Evolutionary conservation across 179 eudicot species (phyloP).

Genomic region (Silene noctiflora): DNA sequence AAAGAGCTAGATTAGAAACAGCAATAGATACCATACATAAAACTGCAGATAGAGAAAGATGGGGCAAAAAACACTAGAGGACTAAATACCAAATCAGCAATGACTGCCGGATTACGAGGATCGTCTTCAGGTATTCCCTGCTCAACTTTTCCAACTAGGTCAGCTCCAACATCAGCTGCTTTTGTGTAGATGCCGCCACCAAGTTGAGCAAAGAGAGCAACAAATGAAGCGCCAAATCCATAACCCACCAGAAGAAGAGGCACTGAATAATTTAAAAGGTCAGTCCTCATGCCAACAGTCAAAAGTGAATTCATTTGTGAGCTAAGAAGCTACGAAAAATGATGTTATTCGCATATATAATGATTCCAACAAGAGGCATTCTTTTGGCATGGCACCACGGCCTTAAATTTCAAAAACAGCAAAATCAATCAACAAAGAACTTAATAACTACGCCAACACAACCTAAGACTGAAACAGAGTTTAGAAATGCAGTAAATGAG

Average conservation of each 20-base stretch:
- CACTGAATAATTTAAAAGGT: slow-evolving; percentile 43
- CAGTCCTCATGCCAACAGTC: not conserved
- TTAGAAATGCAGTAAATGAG: not conserved
- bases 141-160: slow-evolving; percentile 98
- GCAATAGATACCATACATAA: not conserved
- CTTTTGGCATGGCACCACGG: not conserved
- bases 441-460: not conserved
- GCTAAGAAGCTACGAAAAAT: not conserved
- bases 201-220: slow-evolving; percentile 97
- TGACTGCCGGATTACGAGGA: slow-evolving; percentile 99
- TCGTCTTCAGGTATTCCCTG: slow-evolving; percentile 99
- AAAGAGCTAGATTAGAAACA: not conserved
- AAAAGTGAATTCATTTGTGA: slow-evolving; percentile 1
- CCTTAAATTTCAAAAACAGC: not conserved
- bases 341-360: not conserved
- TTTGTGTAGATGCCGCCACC: slow-evolving; percentile 99
- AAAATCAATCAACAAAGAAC: not conserved
- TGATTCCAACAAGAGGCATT: not conserved
- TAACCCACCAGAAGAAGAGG: slow-evolving; percentile 99
- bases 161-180: slow-evolving; percentile 99
- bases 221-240: slow-evolving; percentile 99
- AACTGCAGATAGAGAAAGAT: slow-evolving; percentile 10
- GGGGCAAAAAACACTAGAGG: slow-evolving; percentile 7
- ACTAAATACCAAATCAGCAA: slow-evolving; percentile 86
- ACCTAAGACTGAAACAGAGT: not conserved